Conservation (phyloP, 2,329 filamentous ascomycete genomes). For the Talaromyces pinophilus region DNA sequence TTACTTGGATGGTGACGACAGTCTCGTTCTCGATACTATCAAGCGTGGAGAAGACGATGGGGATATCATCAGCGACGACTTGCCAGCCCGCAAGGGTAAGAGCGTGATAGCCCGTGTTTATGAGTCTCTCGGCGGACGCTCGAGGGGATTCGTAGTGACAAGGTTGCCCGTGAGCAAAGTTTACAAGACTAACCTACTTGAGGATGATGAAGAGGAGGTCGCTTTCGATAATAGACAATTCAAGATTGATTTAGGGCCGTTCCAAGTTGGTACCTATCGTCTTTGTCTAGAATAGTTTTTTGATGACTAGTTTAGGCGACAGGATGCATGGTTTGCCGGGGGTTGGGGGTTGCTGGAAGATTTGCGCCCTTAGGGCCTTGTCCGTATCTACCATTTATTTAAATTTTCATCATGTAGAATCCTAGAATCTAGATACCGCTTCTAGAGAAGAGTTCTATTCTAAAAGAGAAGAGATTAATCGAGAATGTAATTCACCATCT, state of each 20-base stretch:
- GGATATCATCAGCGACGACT: conserved; percentile 60
- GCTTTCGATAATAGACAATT: conserved; percentile 49
- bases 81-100: conserved; percentile 67
- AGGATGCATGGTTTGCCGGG: background rate
- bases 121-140: conserved; percentile 81
- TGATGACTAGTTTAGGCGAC: background rate
- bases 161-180: conserved; percentile 72
- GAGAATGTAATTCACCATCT: background rate
- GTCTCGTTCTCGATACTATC: conserved; percentile 80
- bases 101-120: conserved; percentile 85
- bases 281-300: conserved; percentile 41
- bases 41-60: conserved; percentile 91
- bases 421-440: background rate
- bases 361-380: background rate
- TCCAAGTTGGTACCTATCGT: conserved; percentile 84
- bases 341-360: background rate
- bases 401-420: background rate
- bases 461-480: background rate
- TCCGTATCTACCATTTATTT: background rate
- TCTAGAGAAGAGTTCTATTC: background rate
- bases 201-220: conserved; percentile 76
- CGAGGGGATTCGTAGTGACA: conserved; percentile 68
- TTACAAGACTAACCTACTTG: conserved; percentile 80
- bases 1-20: conserved; percentile 64
- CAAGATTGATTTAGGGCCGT: conserved; percentile 69